Base-by-base conservation (phyloP, 176 grass and related monocot genomes). In the Otatea glauca region DNA sequence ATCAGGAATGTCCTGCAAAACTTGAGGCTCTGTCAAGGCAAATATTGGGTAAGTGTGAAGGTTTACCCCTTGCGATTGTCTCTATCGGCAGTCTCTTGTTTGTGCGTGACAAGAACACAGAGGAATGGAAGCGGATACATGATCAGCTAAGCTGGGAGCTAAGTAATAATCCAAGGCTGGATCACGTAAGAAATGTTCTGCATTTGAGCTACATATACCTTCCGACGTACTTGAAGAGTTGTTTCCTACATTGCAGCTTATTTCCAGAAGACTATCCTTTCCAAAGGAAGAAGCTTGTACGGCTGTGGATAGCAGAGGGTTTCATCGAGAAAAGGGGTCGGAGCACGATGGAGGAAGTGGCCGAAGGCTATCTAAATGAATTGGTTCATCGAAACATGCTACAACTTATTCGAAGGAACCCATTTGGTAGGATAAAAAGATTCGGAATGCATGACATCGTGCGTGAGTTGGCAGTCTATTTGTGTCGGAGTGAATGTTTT, bases 261-360 rank as follows among this genome's bases (percentile, higher is more conserved):
- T 78, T 65, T 14, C 59, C 76, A 20, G 76, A 78, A 25, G 24
- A 29, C 14, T 78, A 64, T 34, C 8, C 3, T 7, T 9, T 78
- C 0, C 1, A 10, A 3, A 70, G 50, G 12, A 79, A 84, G 2
- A 45, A 21, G 10, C 35, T 88, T 39, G 16, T 53, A 49, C 39
- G n/a, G 16, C 54, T 68, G 16, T 88, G 79, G 80, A 56, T 78
- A 56, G 80, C 86, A 15, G 86, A 88, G 68, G 86, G 80, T 9
- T 78, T 84, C 5, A 44, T 88, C 1, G 25, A 53, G 53, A 51
- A 65, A 24, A 61, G 21, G 49, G 39, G 71, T 18, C 39, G 15
- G 25, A 72, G 20, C 20, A 75, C 85, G 38, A 34, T 88, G 6
- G 67, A 88, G 27, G 18, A 82, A 71, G 77, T 63, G 42, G 65